Conservation (phyloP, 2,329 filamentous ascomycete species). For the Chalaropsis ovoidea region DNA sequence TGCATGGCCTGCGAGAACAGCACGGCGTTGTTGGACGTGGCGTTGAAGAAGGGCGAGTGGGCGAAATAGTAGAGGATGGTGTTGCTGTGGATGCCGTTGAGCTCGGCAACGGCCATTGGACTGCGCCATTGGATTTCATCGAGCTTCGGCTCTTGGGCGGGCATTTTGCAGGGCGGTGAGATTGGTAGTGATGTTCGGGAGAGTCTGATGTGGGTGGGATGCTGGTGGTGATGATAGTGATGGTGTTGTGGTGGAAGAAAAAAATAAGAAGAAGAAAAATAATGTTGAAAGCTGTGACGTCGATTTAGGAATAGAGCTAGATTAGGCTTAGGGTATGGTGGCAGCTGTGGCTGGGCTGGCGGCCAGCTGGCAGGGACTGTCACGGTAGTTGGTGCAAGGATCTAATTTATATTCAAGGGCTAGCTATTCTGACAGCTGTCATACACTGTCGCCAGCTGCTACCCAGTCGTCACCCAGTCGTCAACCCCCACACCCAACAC, state of each 20-base stretch:
- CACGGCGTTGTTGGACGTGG: conserved; percentile 56
- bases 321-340: not conserved
- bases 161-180: conserved; percentile 32
- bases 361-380: not conserved
- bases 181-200: not conserved
- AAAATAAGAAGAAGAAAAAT: not conserved
- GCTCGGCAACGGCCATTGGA: conserved; percentile 39
- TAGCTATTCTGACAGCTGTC: not conserved
- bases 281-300: conserved; percentile 5
- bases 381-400: not conserved
- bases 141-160: conserved; percentile 43
- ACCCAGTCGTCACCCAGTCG: too few species aligned
- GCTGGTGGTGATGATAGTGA: not conserved
- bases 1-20: conserved; percentile 52
- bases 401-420: too few species aligned
- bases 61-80: conserved; percentile 58
- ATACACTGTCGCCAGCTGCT: not conserved
- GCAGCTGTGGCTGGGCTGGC: not conserved
- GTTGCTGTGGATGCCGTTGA: conserved; percentile 54
- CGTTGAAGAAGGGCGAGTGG: conserved; percentile 57
- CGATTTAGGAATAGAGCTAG: not conserved
- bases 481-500: too few species aligned
- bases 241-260: not conserved
- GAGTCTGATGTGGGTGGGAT: not conserved
- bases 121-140: conserved; percentile 60